Evolutionary conservation across 1,284 basidiomycete genomes (phyloP), one percentile per base, ranked within the genome.

Genomic region (Moniliophthora roreri): DNA sequence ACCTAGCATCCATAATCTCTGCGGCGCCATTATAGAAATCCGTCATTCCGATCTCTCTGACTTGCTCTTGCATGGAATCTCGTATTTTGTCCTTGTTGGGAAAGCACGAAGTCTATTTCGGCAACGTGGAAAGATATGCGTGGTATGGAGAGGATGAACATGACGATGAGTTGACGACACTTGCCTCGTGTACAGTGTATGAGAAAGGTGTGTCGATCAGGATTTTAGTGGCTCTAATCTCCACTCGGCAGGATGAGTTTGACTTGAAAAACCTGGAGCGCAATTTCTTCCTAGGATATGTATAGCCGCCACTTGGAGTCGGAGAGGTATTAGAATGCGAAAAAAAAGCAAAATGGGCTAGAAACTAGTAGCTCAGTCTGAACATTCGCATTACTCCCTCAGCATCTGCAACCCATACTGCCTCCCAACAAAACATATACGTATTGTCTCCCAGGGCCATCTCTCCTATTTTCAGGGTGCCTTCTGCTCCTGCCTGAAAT

Each of bases 151-250:
- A 56, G 44, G 5, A 56, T 23, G n/a, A 56, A 35, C 51, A 56
- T 56, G 21, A 52, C 36, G 35, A 60, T 47, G 11, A 62, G 36
- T 16, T 57, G 53, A 7, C 60, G 57, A 28, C 59, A 58, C 38
- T 62, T 62, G 38, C 60, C 60, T 52, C 60, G 60, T 0, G 58
- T 62, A 28, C 60, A 62, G 16, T 62, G 57, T 1, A 60, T 24
- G 15, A 62, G 57, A 1, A 62, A 24, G n/a, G 60, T 58, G 34
- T 58, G 42, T 54, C 42, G 5, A 51, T 51, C 50, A 58, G 50
- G 4, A 60, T 52, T n/a, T 58, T 54, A 9, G 60, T 44, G 20
- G 60, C 48, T 42, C 50, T 15, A 32, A 62, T 58, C 20, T 60
- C 60, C 6, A 28, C 37, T 39, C 60, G 58, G 34, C 60, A 62